Conservation (phyloP, 495 filamentous ascomycete species). For the Aspergillus kassunensis region DNA sequence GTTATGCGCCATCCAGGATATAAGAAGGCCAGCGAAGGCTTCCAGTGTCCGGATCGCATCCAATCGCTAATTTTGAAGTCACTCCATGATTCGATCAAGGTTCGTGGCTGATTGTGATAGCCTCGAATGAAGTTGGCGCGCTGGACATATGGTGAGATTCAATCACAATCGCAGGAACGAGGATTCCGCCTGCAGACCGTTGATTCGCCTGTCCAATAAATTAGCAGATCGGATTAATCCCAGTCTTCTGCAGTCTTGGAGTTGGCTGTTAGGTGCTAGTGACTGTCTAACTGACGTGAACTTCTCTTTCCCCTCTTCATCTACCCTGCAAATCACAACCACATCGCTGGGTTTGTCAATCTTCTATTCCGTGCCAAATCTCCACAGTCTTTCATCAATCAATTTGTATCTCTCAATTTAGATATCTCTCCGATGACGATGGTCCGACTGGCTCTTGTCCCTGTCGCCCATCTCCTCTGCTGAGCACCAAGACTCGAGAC, state of each 20-base stretch:
- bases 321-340: slow-evolving; percentile 40
- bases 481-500: not conserved
- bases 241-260: too few species aligned
- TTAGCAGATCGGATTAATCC: not conserved
- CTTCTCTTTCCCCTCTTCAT: slow-evolving; percentile 13
- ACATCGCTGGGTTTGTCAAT: slow-evolving; percentile 26
- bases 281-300: too few species aligned
- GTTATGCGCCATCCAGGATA: slow-evolving; percentile 8
- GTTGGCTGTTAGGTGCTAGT: too few species aligned
- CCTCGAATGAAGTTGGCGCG: slow-evolving; percentile 7
- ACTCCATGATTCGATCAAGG: not conserved
- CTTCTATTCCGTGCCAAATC: not conserved
- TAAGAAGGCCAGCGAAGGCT: slow-evolving; percentile 5
- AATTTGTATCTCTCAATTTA: slow-evolving; percentile 5
- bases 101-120: slow-evolving; percentile 18
- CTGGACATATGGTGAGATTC: not conserved
- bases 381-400: slow-evolving; percentile 6
- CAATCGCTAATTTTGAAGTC: slow-evolving; percentile 6
- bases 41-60: not conserved
- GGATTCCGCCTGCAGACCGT: slow-evolving; percentile 1
- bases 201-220: slow-evolving; percentile 3
- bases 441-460: slow-evolving; percentile 6
- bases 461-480: slow-evolving; percentile 5
- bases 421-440: slow-evolving; percentile 10
- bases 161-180: not conserved